phyloP scores from a whole-genome alignment of 306 rosid species.

The Ochetophila trinervis region DNA sequence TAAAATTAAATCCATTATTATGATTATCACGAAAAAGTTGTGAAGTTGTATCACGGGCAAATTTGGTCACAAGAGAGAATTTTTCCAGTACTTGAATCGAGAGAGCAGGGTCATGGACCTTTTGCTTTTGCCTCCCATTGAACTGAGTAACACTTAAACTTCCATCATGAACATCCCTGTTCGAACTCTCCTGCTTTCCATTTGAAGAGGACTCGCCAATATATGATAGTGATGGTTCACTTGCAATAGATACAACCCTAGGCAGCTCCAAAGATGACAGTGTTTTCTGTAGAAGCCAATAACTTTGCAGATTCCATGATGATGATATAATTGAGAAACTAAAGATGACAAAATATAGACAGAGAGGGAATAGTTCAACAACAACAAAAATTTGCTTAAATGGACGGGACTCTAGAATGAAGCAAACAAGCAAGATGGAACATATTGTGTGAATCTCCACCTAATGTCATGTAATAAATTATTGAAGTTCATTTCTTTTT shows the following conservation, averaged over 20 bases:
- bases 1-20: constrained; percentile 55
- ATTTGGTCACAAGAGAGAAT: constrained; percentile 93
- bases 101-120: constrained; percentile 74
- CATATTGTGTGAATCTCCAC: no score
- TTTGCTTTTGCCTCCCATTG: constrained; percentile 57
- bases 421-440: no score
- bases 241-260: constrained; percentile 64
- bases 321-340: background rate
- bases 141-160: constrained; percentile 41
- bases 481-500: no score
- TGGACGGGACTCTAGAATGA: no score
- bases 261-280: constrained; percentile 95
- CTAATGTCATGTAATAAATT: no score
- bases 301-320: constrained; percentile 17
- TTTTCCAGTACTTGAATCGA: constrained; percentile 94
- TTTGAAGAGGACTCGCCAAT: constrained; percentile 46
- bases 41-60: constrained; percentile 98
- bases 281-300: constrained; percentile 63
- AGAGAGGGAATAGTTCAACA: no score
- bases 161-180: constrained; percentile 43
- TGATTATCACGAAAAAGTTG: constrained; percentile 85
- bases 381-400: no score
- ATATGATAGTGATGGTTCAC: constrained; percentile 45
- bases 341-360: background rate
- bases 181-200: constrained; percentile 46